A percentile compares a stretch with the other conserved stretches of the same genome.
phyloP scores from a whole-genome alignment of 768 basidiomycete genomes.

The Tubosaeta sp. region DNA sequence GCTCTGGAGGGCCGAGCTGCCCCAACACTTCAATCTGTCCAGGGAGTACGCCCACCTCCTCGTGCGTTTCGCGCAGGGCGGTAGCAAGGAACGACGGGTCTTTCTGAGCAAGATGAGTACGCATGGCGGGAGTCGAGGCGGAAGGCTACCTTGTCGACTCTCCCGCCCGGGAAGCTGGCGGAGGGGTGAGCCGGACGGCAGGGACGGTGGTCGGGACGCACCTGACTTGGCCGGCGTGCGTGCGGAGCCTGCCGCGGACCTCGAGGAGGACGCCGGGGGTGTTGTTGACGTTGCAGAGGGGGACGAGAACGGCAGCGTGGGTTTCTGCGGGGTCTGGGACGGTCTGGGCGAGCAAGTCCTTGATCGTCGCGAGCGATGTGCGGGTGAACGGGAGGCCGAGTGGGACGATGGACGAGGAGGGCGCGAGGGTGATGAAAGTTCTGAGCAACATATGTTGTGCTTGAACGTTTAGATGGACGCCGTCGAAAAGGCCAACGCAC shows the following conservation, averaged over 20 bases:
- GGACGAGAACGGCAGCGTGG: conserved; percentile 71
- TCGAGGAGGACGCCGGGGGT: conserved; percentile 68
- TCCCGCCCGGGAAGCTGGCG: conserved; percentile 70
- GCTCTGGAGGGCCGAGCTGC: conserved; percentile 56
- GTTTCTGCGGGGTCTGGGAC: conserved; percentile 26
- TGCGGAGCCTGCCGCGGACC: conserved; percentile 59
- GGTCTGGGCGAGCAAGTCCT: conserved; percentile 24
- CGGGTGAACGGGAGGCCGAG: conserved; percentile 36
- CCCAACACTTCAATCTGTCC: conserved; percentile 63
- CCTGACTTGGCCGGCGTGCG: conserved; percentile 84
- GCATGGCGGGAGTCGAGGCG: background rate
- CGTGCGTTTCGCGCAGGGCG: conserved; percentile 69
- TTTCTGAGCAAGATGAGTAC: conserved; percentile 32
- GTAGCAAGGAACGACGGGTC: conserved; percentile 50
- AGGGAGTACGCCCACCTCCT: conserved; percentile 66
- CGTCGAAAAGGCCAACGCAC: conserved; percentile 74
- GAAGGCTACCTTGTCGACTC: conserved; percentile 53
- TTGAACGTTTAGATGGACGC: conserved; percentile 55
- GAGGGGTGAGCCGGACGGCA: background rate
- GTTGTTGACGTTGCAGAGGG: conserved; percentile 69
- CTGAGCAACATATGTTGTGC: conserved; percentile 21
- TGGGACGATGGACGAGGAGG: conserved; percentile 24
- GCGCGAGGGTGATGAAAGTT: conserved; percentile 15
- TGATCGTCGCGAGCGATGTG: conserved; percentile 30
- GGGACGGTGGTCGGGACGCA: conserved; percentile 23